Evolutionary conservation across 2,329 filamentous ascomycete genomes (phyloP), one percentile per base, ranked within the genome.

Genomic region (Stachybotrys elegans): DNA sequence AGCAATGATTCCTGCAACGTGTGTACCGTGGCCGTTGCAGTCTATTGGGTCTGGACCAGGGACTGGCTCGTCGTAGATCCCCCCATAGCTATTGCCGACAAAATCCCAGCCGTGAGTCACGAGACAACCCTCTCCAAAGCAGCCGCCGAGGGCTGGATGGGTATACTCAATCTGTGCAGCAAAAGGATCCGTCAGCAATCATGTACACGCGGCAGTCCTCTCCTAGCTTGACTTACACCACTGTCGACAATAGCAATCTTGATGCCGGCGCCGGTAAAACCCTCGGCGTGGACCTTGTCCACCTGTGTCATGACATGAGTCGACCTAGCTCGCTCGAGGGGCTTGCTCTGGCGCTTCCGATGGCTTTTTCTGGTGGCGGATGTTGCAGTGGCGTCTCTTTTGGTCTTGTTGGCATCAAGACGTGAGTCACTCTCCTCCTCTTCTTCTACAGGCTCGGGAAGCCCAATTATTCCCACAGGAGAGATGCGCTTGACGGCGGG

Each of bases 131-230:
- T 64, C 54, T 3, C 78, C 79, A 52, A 81, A 81, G 48, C 77
- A 76, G 35, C 76, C 77, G 27, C 80, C 79, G 3, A 83, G 69
- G 22, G 76, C 73, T 2, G 77, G 75, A 53, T 83, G 78, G 2
- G 61, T 68, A 54, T 81, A 83, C 55, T 83, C 79, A 39, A 79
- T 63, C 66, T 70, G 17, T 6, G 5, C n/a, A n/a, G n/a, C n/a
- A n/a, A 20, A 36, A 20, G 67, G 70, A 29, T 5, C 37, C 4
- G 17, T 46, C 32, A 20, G 6, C 22, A 16, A 3, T 17, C 4
- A 16, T 12, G 19, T 12, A 8, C 19, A 12, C 20, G 4, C 7
- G 5, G 34, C 12, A 17, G 34, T 9, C 21, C 7, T 5, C 12
- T 11, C 16, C 4, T 6, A 36, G n/a, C n/a, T 76, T 39, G 43